Evolutionary conservation across 306 rosid species (phyloP), one percentile per base, ranked within the genome.

Genomic region (Erythrophleum fordii): DNA sequence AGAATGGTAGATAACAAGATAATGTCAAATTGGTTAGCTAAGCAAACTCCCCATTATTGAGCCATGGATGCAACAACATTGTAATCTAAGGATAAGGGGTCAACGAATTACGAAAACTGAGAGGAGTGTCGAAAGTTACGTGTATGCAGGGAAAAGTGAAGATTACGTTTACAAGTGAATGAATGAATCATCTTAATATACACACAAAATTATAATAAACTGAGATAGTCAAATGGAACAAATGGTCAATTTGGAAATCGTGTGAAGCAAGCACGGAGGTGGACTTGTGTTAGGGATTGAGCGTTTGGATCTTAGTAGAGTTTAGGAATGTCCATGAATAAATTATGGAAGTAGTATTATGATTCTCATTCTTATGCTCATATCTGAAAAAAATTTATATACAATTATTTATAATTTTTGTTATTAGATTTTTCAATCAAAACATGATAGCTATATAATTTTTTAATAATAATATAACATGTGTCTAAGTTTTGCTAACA

Each of bases 21-120:
- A 14, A 75, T 2, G 10, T 69, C 45, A 76, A 60, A 60, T 72
- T 45, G 53, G 29, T 76, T 44, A 62, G 78, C 70, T 64, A 84
- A 64, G 72, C 60, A 80, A 62, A 70, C 44, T 64, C 62, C n/a
- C 13, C 25, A 62, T 76, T 39, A 51, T 58, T 55, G 72, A 67
- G 69, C 25, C 11, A 56, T 29, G 56, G 58, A 5, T 4, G 18
- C 46, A 51, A 65, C 69, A 52, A 23, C 26, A 3, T 49, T 22
- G 14, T 59, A 61, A 25, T 22, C 18, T 3, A 22, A 48, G 39
- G n/a, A 29, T 45, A 31, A 72, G 28, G 39, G 31, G 70, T 26
- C 59, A 75, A 60, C 49, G 5, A 48, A 39, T 53, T 72, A 51
- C 5, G 67, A 10, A 69, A 35, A 44, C 11, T 16, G 25, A 37